phyloP scores from a whole-genome alignment of 1,284 basidiomycete genomes.

The Exobasidium cylindrosporum region DNA sequence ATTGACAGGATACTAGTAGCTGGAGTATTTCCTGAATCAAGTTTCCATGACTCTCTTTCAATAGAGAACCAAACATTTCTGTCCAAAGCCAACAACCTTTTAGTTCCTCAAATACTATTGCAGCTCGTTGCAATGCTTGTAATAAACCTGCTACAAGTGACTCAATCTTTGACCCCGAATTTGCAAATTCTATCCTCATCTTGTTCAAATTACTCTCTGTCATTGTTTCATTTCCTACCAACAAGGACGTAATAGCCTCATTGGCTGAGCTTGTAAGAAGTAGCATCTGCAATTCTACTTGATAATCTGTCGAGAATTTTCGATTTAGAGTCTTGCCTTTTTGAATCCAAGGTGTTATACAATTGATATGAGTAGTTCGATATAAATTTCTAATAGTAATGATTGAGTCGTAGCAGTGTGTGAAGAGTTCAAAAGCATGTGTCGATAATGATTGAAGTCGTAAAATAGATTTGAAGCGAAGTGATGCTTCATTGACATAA shows the following conservation, averaged over 20 bases:
- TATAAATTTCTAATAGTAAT: not conserved
- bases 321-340: not conserved
- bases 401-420: not conserved
- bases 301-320: not conserved
- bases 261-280: not conserved
- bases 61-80: not conserved
- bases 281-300: not conserved
- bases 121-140: not conserved
- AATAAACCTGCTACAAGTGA: not conserved
- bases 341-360: not conserved
- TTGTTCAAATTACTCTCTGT: constrained; percentile 3
- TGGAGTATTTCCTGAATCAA: not conserved
- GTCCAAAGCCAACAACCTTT: not conserved
- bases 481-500: not conserved
- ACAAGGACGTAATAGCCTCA: not conserved
- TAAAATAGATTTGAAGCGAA: not conserved
- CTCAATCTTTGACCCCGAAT: not conserved
- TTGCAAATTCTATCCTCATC: not conserved
- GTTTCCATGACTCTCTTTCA: not conserved
- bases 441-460: constrained; percentile 1
- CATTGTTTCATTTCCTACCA: not conserved
- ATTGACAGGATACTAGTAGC: not conserved
- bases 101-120: constrained; percentile 1
- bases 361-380: not conserved
- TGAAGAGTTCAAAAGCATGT: not conserved